phyloP scores from a whole-genome alignment of 1,139 yeast species.

The Zygotorulaspora mrakii region DNA sequence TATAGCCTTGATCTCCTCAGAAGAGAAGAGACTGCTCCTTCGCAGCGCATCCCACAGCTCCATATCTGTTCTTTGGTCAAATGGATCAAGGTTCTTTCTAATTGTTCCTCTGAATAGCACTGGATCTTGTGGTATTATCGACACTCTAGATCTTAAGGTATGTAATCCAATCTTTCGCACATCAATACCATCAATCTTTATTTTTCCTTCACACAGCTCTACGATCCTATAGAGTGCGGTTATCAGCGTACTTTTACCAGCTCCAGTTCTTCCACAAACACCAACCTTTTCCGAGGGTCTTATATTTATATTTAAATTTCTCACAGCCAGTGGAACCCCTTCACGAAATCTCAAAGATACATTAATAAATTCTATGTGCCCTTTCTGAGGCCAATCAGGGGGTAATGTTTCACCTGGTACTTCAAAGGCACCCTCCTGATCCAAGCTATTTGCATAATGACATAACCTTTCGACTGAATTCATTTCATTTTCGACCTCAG shows the following conservation, averaged over 20 bases:
- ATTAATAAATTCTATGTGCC: slow-evolving; percentile 49
- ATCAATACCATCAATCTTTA: slow-evolving; percentile 42
- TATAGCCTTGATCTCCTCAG: slow-evolving; percentile 12
- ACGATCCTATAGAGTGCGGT: slow-evolving; percentile 58
- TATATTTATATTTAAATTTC: slow-evolving; percentile 43
- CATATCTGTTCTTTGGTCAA: slow-evolving; percentile 48
- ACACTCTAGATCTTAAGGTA: slow-evolving; percentile 55
- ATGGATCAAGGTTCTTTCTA: slow-evolving; percentile 66
- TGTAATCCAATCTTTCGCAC: slow-evolving; percentile 49
- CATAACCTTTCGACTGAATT: slow-evolving; percentile 73
- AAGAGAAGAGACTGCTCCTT: slow-evolving; percentile 52
- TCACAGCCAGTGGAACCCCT: slow-evolving; percentile 61
- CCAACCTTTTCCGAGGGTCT: slow-evolving; percentile 61
- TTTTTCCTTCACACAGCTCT: slow-evolving; percentile 52
- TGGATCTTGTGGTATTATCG: slow-evolving; percentile 80
- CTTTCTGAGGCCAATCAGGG: slow-evolving; percentile 52
- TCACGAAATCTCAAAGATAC: slow-evolving; percentile 62
- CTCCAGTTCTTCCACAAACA: slow-evolving; percentile 76
- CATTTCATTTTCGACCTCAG: slow-evolving; percentile 72
- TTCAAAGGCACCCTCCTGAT: slow-evolving; percentile 55
- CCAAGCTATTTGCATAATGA: slow-evolving; percentile 63
- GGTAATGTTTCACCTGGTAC: slow-evolving; percentile 50
- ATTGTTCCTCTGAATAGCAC: slow-evolving; percentile 65
- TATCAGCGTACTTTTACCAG: slow-evolving; percentile 70
- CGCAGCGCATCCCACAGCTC: slow-evolving; percentile 53